A percentile compares a stretch with the other conserved stretches of the same genome.
Conservation (phyloP, 2,329 filamentous ascomycete genomes). For the Pseudocercospora pini-densiflorae region DNA sequence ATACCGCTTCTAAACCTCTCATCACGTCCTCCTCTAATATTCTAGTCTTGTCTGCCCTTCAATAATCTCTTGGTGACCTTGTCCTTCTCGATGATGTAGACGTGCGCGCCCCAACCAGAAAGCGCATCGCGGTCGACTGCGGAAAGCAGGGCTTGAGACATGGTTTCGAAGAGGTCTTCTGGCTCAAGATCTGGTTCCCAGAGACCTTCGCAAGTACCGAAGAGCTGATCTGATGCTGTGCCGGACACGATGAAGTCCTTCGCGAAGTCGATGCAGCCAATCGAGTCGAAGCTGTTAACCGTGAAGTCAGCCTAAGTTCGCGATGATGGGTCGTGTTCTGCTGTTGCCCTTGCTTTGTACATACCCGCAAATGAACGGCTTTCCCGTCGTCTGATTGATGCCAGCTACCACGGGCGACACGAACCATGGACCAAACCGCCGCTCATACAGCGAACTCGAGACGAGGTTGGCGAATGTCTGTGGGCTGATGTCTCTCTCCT, state of each 20-base stretch:
- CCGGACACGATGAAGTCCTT: slow-evolving; percentile 99
- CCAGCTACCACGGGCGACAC: slow-evolving; percentile 93
- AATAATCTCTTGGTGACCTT: slow-evolving; percentile 99
- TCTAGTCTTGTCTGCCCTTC: slow-evolving; percentile 88
- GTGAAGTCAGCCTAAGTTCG: slow-evolving; percentile 6
- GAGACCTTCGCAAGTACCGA: slow-evolving; percentile 96
- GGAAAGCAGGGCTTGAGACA: slow-evolving; percentile 93
- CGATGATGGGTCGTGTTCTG: background rate
- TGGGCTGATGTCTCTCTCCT: slow-evolving; percentile 95
- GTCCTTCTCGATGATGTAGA: slow-evolving; percentile 99
- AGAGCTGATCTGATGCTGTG: slow-evolving; percentile 95
- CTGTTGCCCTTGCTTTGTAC: slow-evolving; percentile 7
- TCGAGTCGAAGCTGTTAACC: slow-evolving; percentile 75
- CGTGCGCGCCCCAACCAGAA: slow-evolving; percentile 97
- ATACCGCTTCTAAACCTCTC: background rate
- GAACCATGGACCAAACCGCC: slow-evolving; percentile 94
- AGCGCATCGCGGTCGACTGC: slow-evolving; percentile 96
- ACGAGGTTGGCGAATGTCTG: slow-evolving; percentile 97
- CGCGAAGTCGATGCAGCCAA: slow-evolving; percentile 98
- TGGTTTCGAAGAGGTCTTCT: slow-evolving; percentile 97
- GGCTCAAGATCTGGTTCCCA: slow-evolving; percentile 97
- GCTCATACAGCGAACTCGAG: slow-evolving; percentile 88
- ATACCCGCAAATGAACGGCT: slow-evolving; percentile 92
- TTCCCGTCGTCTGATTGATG: slow-evolving; percentile 88
- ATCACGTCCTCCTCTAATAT: background rate